phyloP scores from a whole-genome alignment of 23 red algal genomes.

The Gracilaria domingensis region DNA sequence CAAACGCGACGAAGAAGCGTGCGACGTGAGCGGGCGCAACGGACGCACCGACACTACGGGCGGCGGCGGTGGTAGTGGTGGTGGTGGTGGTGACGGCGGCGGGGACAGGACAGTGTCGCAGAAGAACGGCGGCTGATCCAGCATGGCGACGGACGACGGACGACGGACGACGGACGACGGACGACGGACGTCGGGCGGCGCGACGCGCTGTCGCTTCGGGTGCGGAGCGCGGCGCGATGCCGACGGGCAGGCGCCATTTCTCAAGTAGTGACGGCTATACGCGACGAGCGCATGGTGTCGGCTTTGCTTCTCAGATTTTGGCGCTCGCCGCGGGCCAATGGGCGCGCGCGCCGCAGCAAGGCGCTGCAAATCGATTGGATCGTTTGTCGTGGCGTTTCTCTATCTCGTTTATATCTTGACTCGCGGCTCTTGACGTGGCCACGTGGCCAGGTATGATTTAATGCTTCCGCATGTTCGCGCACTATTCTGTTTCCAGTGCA shows the following conservation, averaged over 20 bases:
- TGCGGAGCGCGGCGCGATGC: too few species aligned
- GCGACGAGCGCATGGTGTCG: too few species aligned
- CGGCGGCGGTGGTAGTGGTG: background rate
- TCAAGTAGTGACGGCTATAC: constrained; percentile 3
- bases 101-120: background rate
- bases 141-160: background rate
- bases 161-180: background rate
- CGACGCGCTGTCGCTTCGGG: too few species aligned
- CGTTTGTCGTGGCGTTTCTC: background rate
- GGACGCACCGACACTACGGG: background rate
- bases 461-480: too few species aligned
- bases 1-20: background rate
- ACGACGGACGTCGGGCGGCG: background rate
- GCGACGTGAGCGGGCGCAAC: background rate
- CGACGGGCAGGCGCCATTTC: too few species aligned
- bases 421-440: too few species aligned
- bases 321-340: background rate
- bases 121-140: background rate
- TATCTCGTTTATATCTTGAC: constrained; percentile 4
- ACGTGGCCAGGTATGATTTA: too few species aligned
- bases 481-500: too few species aligned
- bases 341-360: too few species aligned
- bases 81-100: background rate
- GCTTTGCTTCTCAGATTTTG: background rate
- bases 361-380: constrained; percentile 4